Conservation (phyloP, 768 basidiomycete genomes). For the Pisolithus orientalis region DNA sequence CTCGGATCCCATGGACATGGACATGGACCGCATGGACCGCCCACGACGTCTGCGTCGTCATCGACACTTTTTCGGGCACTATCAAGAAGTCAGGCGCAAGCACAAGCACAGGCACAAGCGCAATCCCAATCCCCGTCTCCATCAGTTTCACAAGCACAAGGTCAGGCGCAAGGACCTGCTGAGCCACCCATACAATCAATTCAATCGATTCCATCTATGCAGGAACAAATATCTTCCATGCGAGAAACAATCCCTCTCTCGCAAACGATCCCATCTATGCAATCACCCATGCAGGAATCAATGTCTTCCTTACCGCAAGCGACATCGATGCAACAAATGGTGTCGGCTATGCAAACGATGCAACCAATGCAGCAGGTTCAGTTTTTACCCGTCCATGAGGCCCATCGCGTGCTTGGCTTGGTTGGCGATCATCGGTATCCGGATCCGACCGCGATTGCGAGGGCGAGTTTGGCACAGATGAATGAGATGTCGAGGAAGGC, state of each 20-base stretch:
- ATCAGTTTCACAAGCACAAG: neutral
- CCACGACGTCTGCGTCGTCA: constrained; percentile 13
- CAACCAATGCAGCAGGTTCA: constrained; percentile 13
- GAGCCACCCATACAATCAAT: constrained; percentile 1
- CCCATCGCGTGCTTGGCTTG: constrained; percentile 43
- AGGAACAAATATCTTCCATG: neutral
- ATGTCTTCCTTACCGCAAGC: neutral
- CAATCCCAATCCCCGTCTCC: neutral
- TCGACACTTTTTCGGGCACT: constrained; percentile 20
- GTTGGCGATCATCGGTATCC: constrained; percentile 27
- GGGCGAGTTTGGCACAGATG: constrained; percentile 69
- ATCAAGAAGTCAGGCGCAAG: constrained; percentile 8
- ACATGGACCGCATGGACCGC: constrained; percentile 5
- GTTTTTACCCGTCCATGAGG: constrained; percentile 54
- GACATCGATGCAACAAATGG: neutral
- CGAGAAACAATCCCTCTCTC: too few species aligned
- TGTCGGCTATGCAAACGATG: neutral
- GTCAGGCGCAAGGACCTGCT: neutral
- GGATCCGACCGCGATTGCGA: constrained; percentile 49
- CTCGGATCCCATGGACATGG: too few species aligned
- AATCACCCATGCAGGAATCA: neutral
- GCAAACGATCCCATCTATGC: too few species aligned
- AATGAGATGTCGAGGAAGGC: constrained; percentile 70
- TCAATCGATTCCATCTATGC: neutral
- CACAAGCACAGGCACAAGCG: neutral